phyloP scores from a whole-genome alignment of 2,329 filamentous ascomycete genomes.

The Aspergillus pseudotamarii region DNA sequence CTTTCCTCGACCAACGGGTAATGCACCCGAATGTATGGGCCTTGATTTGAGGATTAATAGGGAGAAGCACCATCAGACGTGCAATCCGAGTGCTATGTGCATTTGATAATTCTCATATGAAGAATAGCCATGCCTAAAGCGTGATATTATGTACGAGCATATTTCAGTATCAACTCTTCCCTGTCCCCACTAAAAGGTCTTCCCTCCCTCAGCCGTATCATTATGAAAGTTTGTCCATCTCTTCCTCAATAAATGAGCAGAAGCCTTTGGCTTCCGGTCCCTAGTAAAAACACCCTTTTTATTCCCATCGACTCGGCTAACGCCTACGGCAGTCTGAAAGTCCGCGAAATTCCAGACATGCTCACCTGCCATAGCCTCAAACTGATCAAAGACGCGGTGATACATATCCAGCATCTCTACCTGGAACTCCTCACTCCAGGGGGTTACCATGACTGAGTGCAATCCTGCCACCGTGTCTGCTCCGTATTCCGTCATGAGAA shows the following conservation, averaged over 20 bases:
- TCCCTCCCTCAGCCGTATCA: not conserved
- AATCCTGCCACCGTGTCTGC: not conserved
- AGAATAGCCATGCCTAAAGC: fast-evolving
- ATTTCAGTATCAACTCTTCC: not conserved
- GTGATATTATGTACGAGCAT: not conserved
- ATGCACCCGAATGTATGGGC: too few species aligned
- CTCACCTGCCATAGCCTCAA: not conserved
- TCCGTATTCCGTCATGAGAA: not conserved
- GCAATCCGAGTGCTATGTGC: too few species aligned
- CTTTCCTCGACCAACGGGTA: too few species aligned
- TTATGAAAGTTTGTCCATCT: not conserved
- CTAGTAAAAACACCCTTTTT: not conserved
- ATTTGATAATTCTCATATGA: not conserved
- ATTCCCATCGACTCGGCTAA: not conserved
- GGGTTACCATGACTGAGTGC: not conserved
- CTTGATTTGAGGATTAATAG: too few species aligned
- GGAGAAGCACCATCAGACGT: not conserved
- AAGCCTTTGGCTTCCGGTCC: not conserved
- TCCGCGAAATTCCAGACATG: slow-evolving; percentile 5
- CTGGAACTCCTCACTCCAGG: not conserved
- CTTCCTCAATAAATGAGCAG: not conserved
- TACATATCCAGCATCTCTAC: not conserved
- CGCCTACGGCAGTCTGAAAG: slow-evolving; percentile 1
- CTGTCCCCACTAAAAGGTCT: not conserved
- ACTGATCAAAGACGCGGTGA: not conserved